A percentile compares a stretch with the other conserved stretches of the same genome.
Conservation (phyloP, 2,329 filamentous ascomycete species). For the Fusarium citri region DNA sequence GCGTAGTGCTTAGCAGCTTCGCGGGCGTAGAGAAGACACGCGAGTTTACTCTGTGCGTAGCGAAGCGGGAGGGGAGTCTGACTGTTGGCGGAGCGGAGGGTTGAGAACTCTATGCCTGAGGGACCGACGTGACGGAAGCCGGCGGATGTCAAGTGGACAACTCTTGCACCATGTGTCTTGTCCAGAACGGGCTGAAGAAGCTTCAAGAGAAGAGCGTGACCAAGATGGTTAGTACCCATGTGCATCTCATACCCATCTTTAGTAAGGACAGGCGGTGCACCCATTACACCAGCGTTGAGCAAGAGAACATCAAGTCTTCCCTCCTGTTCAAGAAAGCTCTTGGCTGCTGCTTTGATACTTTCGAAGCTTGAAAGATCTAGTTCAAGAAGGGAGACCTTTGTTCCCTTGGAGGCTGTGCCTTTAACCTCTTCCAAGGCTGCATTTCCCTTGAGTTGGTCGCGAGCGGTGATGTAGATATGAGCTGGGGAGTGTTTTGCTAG, state of each 20-base stretch:
- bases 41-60: slow-evolving; percentile 9
- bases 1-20: neutral
- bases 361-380: neutral
- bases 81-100: neutral
- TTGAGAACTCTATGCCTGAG: neutral
- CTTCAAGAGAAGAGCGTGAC: neutral
- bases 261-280: neutral
- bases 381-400: accelerated
- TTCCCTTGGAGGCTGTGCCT: accelerated
- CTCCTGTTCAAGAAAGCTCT: neutral
- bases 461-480: neutral
- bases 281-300: slow-evolving; percentile 10
- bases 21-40: neutral
- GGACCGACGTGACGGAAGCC: neutral
- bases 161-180: neutral
- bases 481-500: neutral
- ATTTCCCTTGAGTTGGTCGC: neutral
- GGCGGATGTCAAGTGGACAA: neutral
- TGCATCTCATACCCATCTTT: slow-evolving; percentile 17
- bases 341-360: neutral
- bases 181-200: neutral
- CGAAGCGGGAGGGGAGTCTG: neutral
- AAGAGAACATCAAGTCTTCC: slow-evolving; percentile 2
- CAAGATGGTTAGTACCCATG: slow-evolving; percentile 10
- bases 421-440: accelerated